These are phyloP conservation scores for Hirschioporus abietinus DNA, from an alignment of 768 basidiomycete genomes.

Conservation along the genomic window DNA sequence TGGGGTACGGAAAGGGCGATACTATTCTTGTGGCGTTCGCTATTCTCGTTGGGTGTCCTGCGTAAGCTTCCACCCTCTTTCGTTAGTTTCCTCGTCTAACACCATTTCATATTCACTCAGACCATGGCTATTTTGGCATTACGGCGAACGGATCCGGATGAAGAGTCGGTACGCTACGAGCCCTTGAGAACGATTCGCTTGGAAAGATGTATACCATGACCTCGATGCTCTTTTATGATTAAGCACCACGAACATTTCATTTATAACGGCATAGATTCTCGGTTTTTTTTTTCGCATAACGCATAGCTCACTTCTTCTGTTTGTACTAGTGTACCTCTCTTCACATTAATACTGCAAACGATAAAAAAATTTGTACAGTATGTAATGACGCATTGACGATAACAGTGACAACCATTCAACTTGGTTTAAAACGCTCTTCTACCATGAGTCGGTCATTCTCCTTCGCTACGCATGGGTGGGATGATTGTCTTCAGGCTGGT, in stretches of 20 bases:
- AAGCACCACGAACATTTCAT: not conserved
- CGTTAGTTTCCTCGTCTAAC: not conserved
- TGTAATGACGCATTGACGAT: no score
- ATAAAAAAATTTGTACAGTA: no score
- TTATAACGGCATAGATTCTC: not conserved
- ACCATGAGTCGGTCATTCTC: no score
- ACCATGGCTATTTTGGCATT: conserved; percentile 39
- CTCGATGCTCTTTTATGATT: not conserved
- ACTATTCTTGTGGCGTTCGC: conserved; percentile 21
- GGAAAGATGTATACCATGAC: not conserved
- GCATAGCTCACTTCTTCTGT: no score
- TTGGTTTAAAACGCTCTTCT: no score
- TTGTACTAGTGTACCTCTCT: no score
- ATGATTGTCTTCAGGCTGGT: no score
- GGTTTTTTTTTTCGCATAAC: no score
- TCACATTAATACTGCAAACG: no score
- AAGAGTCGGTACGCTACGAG: conserved; percentile 36
- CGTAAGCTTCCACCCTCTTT: not conserved
- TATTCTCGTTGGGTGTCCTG: conserved; percentile 20
- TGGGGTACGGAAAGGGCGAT: conserved; percentile 28
- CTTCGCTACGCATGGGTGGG: no score
- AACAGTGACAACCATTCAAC: no score
- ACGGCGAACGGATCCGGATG: conserved; percentile 44
- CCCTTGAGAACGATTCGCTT: not conserved
- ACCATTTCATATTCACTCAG: conserved; percentile 29